Evolutionary conservation across 768 basidiomycete species (phyloP).

Genomic region (Tylopilus felleus): DNA sequence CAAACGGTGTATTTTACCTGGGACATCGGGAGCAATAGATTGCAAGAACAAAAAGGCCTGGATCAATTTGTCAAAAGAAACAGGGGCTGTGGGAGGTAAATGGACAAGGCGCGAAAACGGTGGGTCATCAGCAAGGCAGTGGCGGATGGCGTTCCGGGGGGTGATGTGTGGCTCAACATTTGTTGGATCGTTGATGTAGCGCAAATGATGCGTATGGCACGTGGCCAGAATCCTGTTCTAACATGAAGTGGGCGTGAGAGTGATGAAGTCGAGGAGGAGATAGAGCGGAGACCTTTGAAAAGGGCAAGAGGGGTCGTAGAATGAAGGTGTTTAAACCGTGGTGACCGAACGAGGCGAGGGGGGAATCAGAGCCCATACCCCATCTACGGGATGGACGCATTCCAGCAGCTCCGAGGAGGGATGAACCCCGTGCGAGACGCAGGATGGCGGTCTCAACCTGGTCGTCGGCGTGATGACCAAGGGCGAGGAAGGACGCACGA

Average conservation of each 20-base stretch:
- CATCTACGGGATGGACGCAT: slow-evolving; percentile 68
- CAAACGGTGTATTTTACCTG: slow-evolving; percentile 36
- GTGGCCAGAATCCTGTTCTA: slow-evolving; percentile 82
- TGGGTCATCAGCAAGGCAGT: slow-evolving; percentile 29
- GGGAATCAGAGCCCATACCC: slow-evolving; percentile 64
- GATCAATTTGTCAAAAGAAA: slow-evolving; percentile 35
- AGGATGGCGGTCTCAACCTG: slow-evolving; percentile 80
- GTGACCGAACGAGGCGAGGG: slow-evolving; percentile 43
- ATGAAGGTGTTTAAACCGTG: slow-evolving; percentile 68
- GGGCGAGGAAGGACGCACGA: slow-evolving; percentile 46
- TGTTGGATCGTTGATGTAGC: slow-evolving; percentile 64
- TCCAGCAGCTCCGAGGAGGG: slow-evolving; percentile 55
- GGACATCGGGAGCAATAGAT: slow-evolving; percentile 32
- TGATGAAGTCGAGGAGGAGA: background rate
- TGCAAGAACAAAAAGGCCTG: slow-evolving; percentile 28
- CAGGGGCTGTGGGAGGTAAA: slow-evolving; percentile 31
- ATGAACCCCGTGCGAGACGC: slow-evolving; percentile 59
- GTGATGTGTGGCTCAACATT: slow-evolving; percentile 76
- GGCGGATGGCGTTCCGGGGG: slow-evolving; percentile 69
- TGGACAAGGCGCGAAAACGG: slow-evolving; percentile 11
- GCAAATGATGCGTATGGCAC: slow-evolving; percentile 57
- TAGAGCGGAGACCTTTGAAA: slow-evolving; percentile 56
- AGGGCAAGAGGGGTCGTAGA: slow-evolving; percentile 62
- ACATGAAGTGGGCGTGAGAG: background rate
- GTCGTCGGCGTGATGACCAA: slow-evolving; percentile 80